Evolutionary conservation across 192 early-diverging fungal species (phyloP).

Genomic region (Phycomyces nitens): DNA sequence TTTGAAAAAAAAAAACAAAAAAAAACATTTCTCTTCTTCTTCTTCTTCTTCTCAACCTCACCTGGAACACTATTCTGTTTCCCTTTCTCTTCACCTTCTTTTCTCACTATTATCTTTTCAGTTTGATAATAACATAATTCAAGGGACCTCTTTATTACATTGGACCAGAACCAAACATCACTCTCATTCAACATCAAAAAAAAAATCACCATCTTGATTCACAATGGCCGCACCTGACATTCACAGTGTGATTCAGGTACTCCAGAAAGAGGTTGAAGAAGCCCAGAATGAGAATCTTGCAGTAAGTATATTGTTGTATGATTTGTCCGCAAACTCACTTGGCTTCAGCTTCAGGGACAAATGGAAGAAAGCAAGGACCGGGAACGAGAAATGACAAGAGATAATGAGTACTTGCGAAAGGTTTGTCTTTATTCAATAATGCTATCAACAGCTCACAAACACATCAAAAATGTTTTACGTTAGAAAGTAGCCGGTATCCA

Average conservation of each 20-base stretch:
- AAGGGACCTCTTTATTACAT: too few species aligned
- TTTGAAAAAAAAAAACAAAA: too few species aligned
- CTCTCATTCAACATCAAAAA: too few species aligned
- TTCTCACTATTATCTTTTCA: slow-evolving; percentile 1
- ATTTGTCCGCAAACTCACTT: too few species aligned
- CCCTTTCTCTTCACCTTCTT: slow-evolving; percentile 4
- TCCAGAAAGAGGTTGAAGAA: slow-evolving; percentile 24
- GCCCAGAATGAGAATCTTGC: slow-evolving; percentile 22
- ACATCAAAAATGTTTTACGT: neutral
- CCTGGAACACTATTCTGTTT: neutral
- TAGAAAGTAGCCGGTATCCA: slow-evolving; percentile 28
- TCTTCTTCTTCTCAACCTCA: too few species aligned
- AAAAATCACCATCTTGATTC: neutral
- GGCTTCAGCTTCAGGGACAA: slow-evolving; percentile 29
- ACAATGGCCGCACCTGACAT: slow-evolving; percentile 28
- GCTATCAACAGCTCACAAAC: neutral
- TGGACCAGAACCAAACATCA: too few species aligned
- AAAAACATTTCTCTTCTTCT: too few species aligned
- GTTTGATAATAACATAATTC: neutral
- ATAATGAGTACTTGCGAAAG: slow-evolving; percentile 30
- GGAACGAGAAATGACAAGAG: slow-evolving; percentile 9
- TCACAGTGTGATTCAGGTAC: slow-evolving; percentile 9
- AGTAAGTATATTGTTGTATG: slow-evolving; percentile 14
- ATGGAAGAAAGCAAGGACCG: slow-evolving; percentile 5
- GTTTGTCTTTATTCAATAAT: slow-evolving; percentile 9